A percentile compares a stretch with the other conserved stretches of the same genome.
Evolutionary conservation across 371 early-diverging fungal genomes (phyloP).

Genomic region (Capillidium rhysosporum): DNA sequence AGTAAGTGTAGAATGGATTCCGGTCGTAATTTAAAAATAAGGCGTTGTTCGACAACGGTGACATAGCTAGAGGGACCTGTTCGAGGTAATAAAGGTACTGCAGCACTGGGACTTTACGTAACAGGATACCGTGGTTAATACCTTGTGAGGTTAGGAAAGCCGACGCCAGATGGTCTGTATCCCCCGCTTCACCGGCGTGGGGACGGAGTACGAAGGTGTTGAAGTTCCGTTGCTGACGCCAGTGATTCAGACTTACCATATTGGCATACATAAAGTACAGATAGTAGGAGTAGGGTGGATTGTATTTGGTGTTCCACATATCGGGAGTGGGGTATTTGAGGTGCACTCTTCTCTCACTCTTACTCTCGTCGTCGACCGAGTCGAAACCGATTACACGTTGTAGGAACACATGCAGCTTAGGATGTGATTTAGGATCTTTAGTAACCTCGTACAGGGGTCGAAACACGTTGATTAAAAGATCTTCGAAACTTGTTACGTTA

Average conservation of each 20-base stretch:
- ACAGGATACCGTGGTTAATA: conserved; percentile 90
- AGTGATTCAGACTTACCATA: conserved; percentile 66
- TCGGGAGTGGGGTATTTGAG: conserved; percentile 73
- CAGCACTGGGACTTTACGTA: conserved; percentile 91
- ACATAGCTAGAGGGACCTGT: conserved; percentile 97
- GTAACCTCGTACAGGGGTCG: conserved; percentile 90
- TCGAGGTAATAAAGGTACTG: conserved; percentile 93
- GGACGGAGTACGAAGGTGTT: conserved; percentile 91
- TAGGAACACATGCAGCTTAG: conserved; percentile 80
- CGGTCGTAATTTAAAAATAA: conserved; percentile 91
- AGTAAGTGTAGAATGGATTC: conserved; percentile 88
- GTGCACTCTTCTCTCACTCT: conserved; percentile 63
- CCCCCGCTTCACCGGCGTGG: conserved; percentile 96
- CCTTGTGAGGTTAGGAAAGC: conserved; percentile 81
- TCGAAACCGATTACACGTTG: conserved; percentile 94
- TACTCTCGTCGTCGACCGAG: conserved; percentile 94
- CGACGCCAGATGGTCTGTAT: conserved; percentile 86
- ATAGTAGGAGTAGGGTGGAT: conserved; percentile 97
- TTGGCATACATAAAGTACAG: conserved; percentile 92
- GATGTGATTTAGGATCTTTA: conserved; percentile 56
- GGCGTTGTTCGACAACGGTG: conserved; percentile 96
- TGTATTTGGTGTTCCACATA: conserved; percentile 51
- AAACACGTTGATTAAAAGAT: conserved; percentile 73
- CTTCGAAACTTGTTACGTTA: conserved; percentile 52
- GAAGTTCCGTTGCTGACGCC: conserved; percentile 58